phyloP scores from a whole-genome alignment of 192 early-diverging fungal genomes.

The Oehlia diaphana region DNA sequence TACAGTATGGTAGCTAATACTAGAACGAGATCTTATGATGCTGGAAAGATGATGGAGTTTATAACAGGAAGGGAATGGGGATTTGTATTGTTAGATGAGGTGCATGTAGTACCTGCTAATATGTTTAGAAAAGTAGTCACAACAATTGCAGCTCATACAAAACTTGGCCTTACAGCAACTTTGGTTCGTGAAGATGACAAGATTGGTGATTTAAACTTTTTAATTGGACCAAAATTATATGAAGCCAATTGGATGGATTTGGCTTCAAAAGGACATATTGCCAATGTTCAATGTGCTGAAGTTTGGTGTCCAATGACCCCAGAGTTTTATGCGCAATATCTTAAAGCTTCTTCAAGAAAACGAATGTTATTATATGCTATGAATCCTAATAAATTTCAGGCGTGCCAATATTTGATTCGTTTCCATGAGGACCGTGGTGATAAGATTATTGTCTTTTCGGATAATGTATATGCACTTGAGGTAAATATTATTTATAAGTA shows the following conservation, averaged over 20 bases:
- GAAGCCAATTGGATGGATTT: conserved; percentile 99
- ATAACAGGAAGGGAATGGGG: conserved; percentile 93
- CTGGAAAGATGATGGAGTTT: conserved; percentile 95
- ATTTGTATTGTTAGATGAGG: conserved; percentile 95
- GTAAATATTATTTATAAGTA: conserved; percentile 36
- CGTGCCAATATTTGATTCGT: conserved; percentile 94
- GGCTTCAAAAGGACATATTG: conserved; percentile 95
- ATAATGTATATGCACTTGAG: conserved; percentile 94
- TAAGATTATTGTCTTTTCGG: conserved; percentile 99
- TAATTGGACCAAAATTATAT: conserved; percentile 99
- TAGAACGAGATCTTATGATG: conserved; percentile 90
- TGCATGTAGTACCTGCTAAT: conserved; percentile 97
- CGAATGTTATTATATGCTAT: conserved; percentile 86
- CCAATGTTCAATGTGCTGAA: conserved; percentile 97
- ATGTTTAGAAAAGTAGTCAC: conserved; percentile 95
- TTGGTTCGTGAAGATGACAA: conserved; percentile 98
- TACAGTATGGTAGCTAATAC: conserved; percentile 96
- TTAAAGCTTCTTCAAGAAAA: conserved; percentile 79
- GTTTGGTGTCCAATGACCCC: conserved; percentile 99
- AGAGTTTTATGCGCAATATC: conserved; percentile 94
- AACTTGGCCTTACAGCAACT: conserved; percentile 98
- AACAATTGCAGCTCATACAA: conserved; percentile 88
- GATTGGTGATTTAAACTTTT: conserved; percentile 94
- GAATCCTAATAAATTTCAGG: conserved; percentile 98
- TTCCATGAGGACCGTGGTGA: conserved; percentile 93